Evolutionary conservation across 768 basidiomycete species (phyloP).

Genomic region (Gelatoporia subvermispora): DNA sequence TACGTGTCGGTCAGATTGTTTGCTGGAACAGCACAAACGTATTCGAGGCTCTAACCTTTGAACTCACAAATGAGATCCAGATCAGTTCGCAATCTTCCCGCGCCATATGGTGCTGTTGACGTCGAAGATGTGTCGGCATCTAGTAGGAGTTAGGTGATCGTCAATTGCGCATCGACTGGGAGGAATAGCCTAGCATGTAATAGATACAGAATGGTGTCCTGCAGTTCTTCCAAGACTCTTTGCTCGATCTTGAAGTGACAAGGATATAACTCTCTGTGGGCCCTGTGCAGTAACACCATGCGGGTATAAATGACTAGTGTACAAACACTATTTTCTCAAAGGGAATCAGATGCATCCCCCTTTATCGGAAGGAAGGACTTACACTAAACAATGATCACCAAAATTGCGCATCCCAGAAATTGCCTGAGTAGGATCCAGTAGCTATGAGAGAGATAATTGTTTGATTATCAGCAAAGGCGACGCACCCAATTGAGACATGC

Average conservation of each 20-base stretch:
- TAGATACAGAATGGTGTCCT: constrained; percentile 3
- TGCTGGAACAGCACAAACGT: too few species aligned
- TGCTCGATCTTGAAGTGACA: constrained; percentile 1
- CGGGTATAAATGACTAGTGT: not conserved
- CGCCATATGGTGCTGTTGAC: constrained; percentile 7
- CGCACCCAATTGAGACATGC: not conserved
- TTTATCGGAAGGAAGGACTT: too few species aligned
- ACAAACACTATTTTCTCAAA: too few species aligned
- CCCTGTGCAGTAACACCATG: constrained; percentile 4
- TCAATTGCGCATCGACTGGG: not conserved
- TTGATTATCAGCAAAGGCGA: not conserved
- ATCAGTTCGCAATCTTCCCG: not conserved
- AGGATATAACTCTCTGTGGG: constrained; percentile 20
- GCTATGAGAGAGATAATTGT: not conserved
- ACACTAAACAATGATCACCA: constrained; percentile 1
- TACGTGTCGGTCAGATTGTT: not conserved
- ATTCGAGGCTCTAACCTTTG: not conserved
- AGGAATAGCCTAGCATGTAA: constrained; percentile 8
- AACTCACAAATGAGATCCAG: not conserved
- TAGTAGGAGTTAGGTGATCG: not conserved
- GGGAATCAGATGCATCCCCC: too few species aligned
- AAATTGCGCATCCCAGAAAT: not conserved
- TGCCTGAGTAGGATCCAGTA: not conserved
- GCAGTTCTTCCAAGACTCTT: constrained; percentile 4
- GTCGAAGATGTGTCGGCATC: constrained; percentile 11